Evolutionary conservation across 73 alveolate species (phyloP).

Genomic region (Stentor coeruleus): DNA sequence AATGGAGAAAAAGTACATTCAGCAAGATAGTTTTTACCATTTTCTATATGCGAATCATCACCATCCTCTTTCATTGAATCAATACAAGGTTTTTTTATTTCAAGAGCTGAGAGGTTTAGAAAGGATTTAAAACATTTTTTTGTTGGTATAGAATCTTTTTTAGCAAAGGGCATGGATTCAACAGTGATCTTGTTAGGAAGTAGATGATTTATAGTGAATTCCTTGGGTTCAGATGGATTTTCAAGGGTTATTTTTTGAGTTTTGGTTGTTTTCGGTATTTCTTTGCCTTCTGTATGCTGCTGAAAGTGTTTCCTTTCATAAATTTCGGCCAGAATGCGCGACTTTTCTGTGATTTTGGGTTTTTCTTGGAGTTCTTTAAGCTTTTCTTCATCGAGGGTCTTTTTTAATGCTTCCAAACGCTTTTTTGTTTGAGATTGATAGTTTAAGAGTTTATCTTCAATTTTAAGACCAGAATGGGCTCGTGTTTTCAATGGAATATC

Average conservation of each 20-base stretch:
- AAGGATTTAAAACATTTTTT: too few relatives aligned
- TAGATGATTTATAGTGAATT: neutral
- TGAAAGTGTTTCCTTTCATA: neutral
- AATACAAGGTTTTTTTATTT: neutral
- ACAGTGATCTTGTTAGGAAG: neutral
- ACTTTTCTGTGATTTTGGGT: conserved; percentile 10
- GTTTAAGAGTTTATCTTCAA: conserved; percentile 2
- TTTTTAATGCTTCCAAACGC: neutral
- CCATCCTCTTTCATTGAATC: neutral
- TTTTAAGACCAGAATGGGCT: neutral
- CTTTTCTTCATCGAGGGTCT: neutral
- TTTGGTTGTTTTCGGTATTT: neutral
- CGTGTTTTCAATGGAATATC: neutral
- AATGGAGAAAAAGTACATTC: too few relatives aligned
- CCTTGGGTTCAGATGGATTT: neutral
- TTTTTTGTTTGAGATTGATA: neutral
- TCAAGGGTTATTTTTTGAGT: neutral
- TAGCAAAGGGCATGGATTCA: neutral
- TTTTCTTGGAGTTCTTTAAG: conserved; percentile 9
- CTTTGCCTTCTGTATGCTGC: neutral
- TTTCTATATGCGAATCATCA: neutral
- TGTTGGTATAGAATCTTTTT: too few relatives aligned
- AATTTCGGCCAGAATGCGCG: neutral
- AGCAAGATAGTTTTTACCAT: too few relatives aligned
- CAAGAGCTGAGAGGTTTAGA: neutral